Base-by-base conservation (phyloP, 148 eudicot species). In the Cornus controversa region DNA sequence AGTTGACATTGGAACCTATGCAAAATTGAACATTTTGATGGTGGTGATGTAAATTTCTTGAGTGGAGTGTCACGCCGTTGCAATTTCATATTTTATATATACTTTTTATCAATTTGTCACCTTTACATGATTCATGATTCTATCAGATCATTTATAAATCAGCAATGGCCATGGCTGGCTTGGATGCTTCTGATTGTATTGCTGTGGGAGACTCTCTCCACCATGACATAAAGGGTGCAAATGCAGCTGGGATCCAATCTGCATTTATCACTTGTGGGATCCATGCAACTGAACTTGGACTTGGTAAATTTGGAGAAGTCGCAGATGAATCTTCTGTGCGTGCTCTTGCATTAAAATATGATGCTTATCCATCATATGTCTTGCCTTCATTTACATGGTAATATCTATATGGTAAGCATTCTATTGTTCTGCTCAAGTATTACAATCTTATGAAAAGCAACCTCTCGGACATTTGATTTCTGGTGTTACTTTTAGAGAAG, bases 201-300 rank as follows among this genome's bases (percentile, higher is more conserved):
- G 97, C 93, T 62, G 97, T 95, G n/a, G 96, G 99, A 4, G 99
- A 95, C 82, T 95, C 97, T 22, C 84, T 95, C 72, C 93, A 95
- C 84, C 99, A 93, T 75, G 99, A 95, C 80, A 91, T 95, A 70
- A 91, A 90, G 83, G 97, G 99, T 24, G 96, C 99, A 67, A 95
- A 93, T 78, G 72, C 28, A 67, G 94, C 94, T 54, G 92, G 94
- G 63, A 90, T 91, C 64, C 81, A 84, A 79, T 95, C 99, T 22
- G 84, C 82, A 58, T 85, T 95, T 37, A 80, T 88, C 75, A 88
- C 94, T 20, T 85, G 98, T 70, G 97, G 98, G 66, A 85, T 95
- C 79, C 98, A 95, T 79, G 91, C 97, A 8, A 72, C 78, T 79
- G 97, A 95, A 87, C 96, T 95, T 45, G 94, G 96, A 68, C 85